phyloP scores from a whole-genome alignment of 768 basidiomycete genomes.

The Russula sp. region DNA sequence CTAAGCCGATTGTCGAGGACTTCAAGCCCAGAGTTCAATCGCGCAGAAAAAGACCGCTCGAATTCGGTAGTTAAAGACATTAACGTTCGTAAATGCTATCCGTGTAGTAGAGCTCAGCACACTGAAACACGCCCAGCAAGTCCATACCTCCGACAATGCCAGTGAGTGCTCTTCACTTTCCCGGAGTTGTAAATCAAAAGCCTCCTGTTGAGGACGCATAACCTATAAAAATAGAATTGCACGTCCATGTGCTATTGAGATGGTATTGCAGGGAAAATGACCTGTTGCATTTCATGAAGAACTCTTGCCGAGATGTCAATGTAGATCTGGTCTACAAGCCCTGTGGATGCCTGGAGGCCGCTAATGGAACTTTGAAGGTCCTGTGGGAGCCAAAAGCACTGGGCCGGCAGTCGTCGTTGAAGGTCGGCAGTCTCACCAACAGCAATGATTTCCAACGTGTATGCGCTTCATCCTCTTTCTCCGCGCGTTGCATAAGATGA shows the following conservation, averaged over 20 bases:
- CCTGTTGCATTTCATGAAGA: slow-evolving; percentile 19
- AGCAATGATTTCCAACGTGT: slow-evolving; percentile 22
- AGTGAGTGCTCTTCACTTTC: slow-evolving; percentile 18
- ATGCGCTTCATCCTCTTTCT: slow-evolving; percentile 13
- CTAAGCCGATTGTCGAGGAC: slow-evolving; percentile 12
- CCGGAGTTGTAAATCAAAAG: slow-evolving; percentile 20
- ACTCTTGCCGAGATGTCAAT: slow-evolving; percentile 13
- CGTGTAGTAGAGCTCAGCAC: background rate
- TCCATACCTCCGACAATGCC: slow-evolving; percentile 18
- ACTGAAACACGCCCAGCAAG: background rate
- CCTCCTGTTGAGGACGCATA: slow-evolving; percentile 16
- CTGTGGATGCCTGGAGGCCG: slow-evolving; percentile 12
- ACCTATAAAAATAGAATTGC: background rate
- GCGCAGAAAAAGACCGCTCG: slow-evolving; percentile 16
- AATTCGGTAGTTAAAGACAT: slow-evolving; percentile 19
- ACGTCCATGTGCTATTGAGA: background rate
- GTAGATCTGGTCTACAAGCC: slow-evolving; percentile 16
- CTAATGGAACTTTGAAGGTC: slow-evolving; percentile 17
- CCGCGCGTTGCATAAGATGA: slow-evolving; percentile 18
- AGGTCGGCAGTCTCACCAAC: slow-evolving; percentile 5
- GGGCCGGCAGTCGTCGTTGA: background rate
- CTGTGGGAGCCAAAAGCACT: background rate
- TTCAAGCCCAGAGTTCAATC: slow-evolving; percentile 11
- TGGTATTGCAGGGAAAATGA: background rate
- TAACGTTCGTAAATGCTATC: slow-evolving; percentile 15